Conservation (phyloP, 805 yeast genomes). For the Maudiozyma barnettii region DNA sequence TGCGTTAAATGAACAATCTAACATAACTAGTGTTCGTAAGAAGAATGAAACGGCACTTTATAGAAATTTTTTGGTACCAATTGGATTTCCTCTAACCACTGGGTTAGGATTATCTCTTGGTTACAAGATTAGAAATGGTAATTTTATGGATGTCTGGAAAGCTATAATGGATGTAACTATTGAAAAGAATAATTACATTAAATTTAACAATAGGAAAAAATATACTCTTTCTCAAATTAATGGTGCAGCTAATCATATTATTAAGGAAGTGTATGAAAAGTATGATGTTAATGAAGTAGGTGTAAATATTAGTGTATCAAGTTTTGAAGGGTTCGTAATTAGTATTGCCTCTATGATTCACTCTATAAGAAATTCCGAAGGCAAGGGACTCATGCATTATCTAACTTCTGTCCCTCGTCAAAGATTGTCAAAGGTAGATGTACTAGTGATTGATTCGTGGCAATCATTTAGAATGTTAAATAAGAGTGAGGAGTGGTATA, state of each 20-base stretch:
- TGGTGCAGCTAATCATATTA: constrained; percentile 17
- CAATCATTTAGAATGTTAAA: constrained; percentile 14
- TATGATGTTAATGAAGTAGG: constrained; percentile 19
- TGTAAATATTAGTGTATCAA: constrained; percentile 22
- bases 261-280: constrained; percentile 3
- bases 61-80: constrained; percentile 66
- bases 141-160: constrained; percentile 64
- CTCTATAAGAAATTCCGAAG: constrained; percentile 6
- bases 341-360: constrained; percentile 37
- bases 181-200: constrained; percentile 8
- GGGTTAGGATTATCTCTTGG: constrained; percentile 59
- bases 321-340: constrained; percentile 31
- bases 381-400: constrained; percentile 30
- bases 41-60: constrained; percentile 65
- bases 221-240: constrained; percentile 12
- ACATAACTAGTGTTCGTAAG: constrained; percentile 53
- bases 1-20: constrained; percentile 55
- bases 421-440: constrained; percentile 28
- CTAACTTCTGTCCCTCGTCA: constrained; percentile 26
- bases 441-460: constrained; percentile 27
- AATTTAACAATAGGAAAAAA: constrained; percentile 16
- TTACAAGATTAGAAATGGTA: constrained; percentile 65
- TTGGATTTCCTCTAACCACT: constrained; percentile 55
- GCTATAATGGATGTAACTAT: constrained; percentile 32
- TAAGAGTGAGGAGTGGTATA: constrained; percentile 24